These are phyloP conservation scores for Kalanchoe fedtschenkoi DNA, from an alignment of 164 flowering plant genomes.

Conservation along the genomic window DNA sequence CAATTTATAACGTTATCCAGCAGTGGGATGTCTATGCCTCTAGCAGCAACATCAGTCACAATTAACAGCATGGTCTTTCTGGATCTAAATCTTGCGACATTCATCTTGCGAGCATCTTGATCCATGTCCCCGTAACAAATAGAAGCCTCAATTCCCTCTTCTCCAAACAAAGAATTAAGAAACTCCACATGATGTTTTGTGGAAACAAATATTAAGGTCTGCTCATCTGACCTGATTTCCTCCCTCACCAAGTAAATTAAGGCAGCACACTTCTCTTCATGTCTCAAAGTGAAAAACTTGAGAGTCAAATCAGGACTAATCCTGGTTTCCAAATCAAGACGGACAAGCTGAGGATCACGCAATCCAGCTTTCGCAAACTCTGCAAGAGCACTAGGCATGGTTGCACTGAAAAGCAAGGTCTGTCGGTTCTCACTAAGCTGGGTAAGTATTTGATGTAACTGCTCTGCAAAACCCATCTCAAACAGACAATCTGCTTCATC, in stretches of 20 bases:
- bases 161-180: conserved; percentile 46
- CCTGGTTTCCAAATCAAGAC: conserved; percentile 82
- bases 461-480: conserved; percentile 96
- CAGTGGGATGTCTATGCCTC: conserved; percentile 95
- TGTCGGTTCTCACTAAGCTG: conserved; percentile 85
- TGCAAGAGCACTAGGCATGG: conserved; percentile 88
- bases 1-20: conserved; percentile 95
- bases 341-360: conserved; percentile 76
- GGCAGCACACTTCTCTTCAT: conserved; percentile 85
- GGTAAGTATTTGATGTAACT: conserved; percentile 64
- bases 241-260: conserved; percentile 77
- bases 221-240: conserved; percentile 61
- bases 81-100: conserved; percentile 66
- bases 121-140: conserved; percentile 98
- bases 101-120: conserved; percentile 93
- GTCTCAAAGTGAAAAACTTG: conserved; percentile 65
- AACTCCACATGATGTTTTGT: conserved; percentile 96
- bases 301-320: conserved; percentile 86
- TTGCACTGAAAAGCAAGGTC: conserved; percentile 93
- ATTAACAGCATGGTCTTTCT: conserved; percentile 82
- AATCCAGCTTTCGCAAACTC: conserved; percentile 97
- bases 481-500: conserved; percentile 92
- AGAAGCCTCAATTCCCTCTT: conserved; percentile 83
- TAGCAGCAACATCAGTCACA: conserved; percentile 95
- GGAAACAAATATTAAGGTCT: conserved; percentile 80